Base-by-base conservation (phyloP, 805 yeast genomes). In the Brettanomyces custersianus region DNA sequence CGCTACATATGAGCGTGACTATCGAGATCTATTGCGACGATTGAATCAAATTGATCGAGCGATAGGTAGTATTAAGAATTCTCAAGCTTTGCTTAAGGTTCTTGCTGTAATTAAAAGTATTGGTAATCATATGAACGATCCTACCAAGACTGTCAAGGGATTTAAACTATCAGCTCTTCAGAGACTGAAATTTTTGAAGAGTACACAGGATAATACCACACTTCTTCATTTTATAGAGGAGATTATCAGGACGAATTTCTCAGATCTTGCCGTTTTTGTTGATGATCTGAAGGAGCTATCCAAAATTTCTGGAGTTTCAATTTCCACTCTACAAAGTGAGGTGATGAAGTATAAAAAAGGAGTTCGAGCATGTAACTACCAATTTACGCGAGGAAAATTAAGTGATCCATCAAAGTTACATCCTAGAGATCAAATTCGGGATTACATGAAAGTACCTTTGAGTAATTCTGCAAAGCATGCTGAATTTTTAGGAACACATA, bases 51-150 rank as follows among this genome's bases (percentile, higher is more conserved):
- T 81, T 28, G 87, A 80, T 47, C 70, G 65, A 33, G 80, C 82
- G 0, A 67, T 77, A 17, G 71, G 65, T 21, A 63, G 69, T 20
- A 61, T 82, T 18, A 65, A 62, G 35, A 58, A 63, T 11, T 79
- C 86, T 0, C 47, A 62, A 13, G 66, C 73, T 26, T 66, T 82
- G 48, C 67, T 73, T 42, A 65, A 66, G 36, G 70, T 81, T 3
- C 68, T 82, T 40, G 76, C 72, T 42, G 72, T 82, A 29, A 78
- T 82, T 41, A 71, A 79, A 44, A 76, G 77, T 11, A 73, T 82
- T 38, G 94, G 92, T 42, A 82, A 82, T 47, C 80, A 72, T 46
- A 82, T 82, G 92, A 82, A 82, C 52, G 86, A 79, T 47, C 57
- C 66, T 5, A 65, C 79, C 4, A 81, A 77, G 47, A 70, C 71